Evolutionary conservation across 805 yeast genomes (phyloP).

Genomic region (Candida chilensis): DNA sequence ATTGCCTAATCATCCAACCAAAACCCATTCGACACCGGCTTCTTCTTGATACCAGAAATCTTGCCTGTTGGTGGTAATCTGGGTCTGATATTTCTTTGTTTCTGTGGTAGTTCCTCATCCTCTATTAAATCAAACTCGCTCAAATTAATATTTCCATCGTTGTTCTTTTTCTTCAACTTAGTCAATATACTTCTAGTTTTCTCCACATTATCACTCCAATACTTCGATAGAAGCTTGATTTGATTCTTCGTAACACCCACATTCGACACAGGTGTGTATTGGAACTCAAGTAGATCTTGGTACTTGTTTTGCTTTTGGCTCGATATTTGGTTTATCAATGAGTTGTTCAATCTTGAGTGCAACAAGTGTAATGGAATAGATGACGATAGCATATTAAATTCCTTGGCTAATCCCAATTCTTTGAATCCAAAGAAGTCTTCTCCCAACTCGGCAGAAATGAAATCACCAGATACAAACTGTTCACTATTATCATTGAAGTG

Average conservation of each 20-base stretch:
- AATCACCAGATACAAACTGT: conserved; percentile 91
- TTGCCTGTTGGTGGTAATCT: conserved; percentile 89
- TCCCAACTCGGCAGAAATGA: conserved; percentile 85
- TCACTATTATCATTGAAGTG: conserved; percentile 87
- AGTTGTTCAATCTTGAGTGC: conserved; percentile 63
- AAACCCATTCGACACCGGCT: conserved; percentile 41
- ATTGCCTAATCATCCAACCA: conserved; percentile 31
- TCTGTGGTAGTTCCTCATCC: conserved; percentile 79
- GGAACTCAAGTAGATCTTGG: conserved; percentile 55
- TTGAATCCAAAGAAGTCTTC: conserved; percentile 97
- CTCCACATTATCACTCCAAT: conserved; percentile 28
- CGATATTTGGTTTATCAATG: conserved; percentile 32
- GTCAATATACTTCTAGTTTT: conserved; percentile 32
- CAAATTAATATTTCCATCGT: conserved; percentile 37
- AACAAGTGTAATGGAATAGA: conserved; percentile 85
- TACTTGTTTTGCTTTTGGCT: conserved; percentile 44
- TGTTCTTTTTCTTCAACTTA: conserved; percentile 28
- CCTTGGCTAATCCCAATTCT: conserved; percentile 89
- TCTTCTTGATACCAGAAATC: conserved; percentile 63
- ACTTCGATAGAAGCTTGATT: conserved; percentile 25
- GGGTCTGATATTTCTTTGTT: conserved; percentile 65
- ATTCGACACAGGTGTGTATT: conserved; percentile 42
- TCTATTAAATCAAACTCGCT: conserved; percentile 41
- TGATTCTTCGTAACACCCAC: conserved; percentile 31
- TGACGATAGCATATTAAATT: conserved; percentile 74